Percentiles rank a stretch among this genome's conserved stretches.
These are phyloP conservation scores for Malus hybrid DNA, from an alignment of 331 rosid species.

Conservation along the genomic window DNA sequence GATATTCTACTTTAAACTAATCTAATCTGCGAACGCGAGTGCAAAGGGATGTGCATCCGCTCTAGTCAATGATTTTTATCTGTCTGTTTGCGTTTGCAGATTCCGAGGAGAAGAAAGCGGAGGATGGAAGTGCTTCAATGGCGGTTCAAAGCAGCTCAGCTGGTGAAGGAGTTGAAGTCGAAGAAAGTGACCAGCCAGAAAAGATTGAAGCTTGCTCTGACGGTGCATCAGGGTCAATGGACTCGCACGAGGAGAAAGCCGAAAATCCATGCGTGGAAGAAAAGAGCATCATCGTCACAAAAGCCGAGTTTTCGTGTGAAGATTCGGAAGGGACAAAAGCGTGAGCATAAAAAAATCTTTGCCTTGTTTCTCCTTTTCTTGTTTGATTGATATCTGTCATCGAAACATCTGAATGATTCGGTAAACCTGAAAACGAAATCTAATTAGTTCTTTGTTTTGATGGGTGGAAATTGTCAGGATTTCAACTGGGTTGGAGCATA, in stretches of 20 bases:
- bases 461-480: constrained; percentile 29
- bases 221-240: constrained; percentile 15
- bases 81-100: not conserved
- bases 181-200: constrained; percentile 21
- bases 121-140: constrained; percentile 10
- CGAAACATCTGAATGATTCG: not conserved
- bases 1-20: not conserved
- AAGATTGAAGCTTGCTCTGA: constrained; percentile 16
- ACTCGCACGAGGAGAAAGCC: constrained; percentile 4
- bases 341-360: constrained; percentile 35
- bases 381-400: not conserved
- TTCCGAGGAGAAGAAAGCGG: constrained; percentile 28
- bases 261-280: constrained; percentile 2
- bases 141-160: constrained; percentile 12
- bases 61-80: not conserved
- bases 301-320: not conserved
- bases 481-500: constrained; percentile 14
- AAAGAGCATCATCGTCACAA: not conserved
- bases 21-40: too few relatives aligned
- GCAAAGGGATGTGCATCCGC: not conserved
- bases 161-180: constrained; percentile 17
- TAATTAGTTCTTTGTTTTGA: not conserved
- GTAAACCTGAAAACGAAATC: not conserved
- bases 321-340: constrained; percentile 23
- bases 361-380: not conserved